Evolutionary conservation across 202 grass and related monocot genomes (phyloP).

Genomic region (Saccharum hybrid): DNA sequence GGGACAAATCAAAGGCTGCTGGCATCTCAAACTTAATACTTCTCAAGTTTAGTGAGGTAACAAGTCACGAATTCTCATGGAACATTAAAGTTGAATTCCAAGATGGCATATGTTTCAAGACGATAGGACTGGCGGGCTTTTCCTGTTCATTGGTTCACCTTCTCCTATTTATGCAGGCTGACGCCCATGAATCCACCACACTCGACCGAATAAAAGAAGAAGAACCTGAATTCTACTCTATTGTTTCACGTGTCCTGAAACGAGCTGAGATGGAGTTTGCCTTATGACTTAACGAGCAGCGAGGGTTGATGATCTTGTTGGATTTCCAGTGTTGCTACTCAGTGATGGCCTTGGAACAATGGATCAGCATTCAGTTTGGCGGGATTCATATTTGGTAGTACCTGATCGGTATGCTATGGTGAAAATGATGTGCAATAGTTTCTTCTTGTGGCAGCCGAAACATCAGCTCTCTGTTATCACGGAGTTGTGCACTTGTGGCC

Average conservation of each 20-base stretch:
- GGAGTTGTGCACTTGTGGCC: not conserved
- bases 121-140: not conserved
- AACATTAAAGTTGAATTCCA: not conserved
- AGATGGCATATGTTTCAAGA: conserved; percentile 23
- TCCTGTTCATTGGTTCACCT: conserved; percentile 10
- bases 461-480: not conserved
- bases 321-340: too few relatives aligned
- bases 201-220: conserved; percentile 63
- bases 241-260: conserved; percentile 64
- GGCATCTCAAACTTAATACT: conserved; percentile 85
- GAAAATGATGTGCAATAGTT: conserved; percentile 9
- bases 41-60: conserved; percentile 93
- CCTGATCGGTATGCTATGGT: not conserved
- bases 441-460: not conserved
- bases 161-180: conserved; percentile 50
- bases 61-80: not conserved
- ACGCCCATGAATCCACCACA: conserved; percentile 78
- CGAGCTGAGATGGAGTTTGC: conserved; percentile 71
- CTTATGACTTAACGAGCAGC: conserved; percentile 34
- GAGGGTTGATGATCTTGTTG: not conserved
- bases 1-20: conserved; percentile 88
- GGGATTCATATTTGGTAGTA: not conserved
- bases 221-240: conserved; percentile 75
- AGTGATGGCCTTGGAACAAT: not conserved
- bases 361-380: not conserved